Base-by-base conservation (phyloP, 2,329 filamentous ascomycete genomes). In the Metarhizium guizhouense region DNA sequence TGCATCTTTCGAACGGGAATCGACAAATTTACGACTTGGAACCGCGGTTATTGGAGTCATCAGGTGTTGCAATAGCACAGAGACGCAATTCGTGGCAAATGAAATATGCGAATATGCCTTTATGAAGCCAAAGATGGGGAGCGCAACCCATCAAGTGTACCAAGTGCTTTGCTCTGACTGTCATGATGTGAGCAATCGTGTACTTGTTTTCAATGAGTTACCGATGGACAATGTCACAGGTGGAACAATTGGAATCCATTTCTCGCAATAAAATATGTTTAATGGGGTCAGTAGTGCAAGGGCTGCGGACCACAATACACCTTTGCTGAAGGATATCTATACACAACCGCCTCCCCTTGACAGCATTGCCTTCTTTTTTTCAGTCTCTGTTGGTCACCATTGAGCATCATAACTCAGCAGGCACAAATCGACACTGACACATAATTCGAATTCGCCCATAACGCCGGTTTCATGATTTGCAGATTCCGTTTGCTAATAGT, bases 401-500 rank as follows among this genome's bases (percentile, higher is more conserved):
- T 42, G 25, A 43, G 40, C 13, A 8, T 16, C 5, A n/a, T 6
- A 42, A 30, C 51, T 32, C 18, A 11, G 32, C 13, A 43, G 10
- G 25, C 18, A 29, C 48, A 20, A 52, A 29, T 18, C 14, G 34
- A 50, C 18, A 7, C 6, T 38, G 30, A 51, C 49, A 38, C 38
- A 36, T 42, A 51, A 57, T 47, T 55, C 25, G 7, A 51, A 48
- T 10, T 50, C 40, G 5, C 47, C 53, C 20, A 14, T 54, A 55
- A 57, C 55, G 55, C 55, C 55, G 30, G 7, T 52, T 47, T 52
- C 52, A 40, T 57, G 11, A 54, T 47, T n/a, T 48, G 34, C 13
- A 52, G 36, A 34, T 45, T 36, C 40, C 30, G 45, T 51, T 40
- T 54, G 45, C 36, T 48, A 48, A 18, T 38, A n/a, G 20, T 53